These are phyloP conservation scores for Colletotrichum australisinense DNA, from an alignment of 2,329 filamentous ascomycete genomes.

Conservation along the genomic window DNA sequence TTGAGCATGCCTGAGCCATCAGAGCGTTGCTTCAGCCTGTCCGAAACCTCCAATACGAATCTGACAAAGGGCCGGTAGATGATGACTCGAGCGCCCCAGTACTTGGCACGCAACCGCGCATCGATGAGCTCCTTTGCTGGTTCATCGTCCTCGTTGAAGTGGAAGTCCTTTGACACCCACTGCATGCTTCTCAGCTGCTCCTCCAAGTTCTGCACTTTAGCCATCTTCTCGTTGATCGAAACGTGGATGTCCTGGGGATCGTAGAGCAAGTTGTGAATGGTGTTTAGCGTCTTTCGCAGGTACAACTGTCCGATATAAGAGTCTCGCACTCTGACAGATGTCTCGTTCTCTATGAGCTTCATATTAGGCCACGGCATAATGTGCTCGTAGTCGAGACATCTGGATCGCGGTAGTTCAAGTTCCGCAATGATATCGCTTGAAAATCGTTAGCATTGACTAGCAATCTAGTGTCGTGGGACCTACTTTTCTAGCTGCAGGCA, in stretches of 20 bases:
- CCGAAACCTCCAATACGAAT: conserved; percentile 64
- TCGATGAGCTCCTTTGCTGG: conserved; percentile 82
- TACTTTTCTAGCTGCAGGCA: conserved; percentile 92
- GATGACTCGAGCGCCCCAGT: conserved; percentile 92
- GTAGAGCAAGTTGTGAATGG: conserved; percentile 69
- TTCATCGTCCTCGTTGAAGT: conserved; percentile 74
- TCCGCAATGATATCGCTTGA: conserved; percentile 90
- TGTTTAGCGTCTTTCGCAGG: conserved; percentile 72
- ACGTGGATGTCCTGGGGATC: conserved; percentile 52
- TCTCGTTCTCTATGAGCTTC: conserved; percentile 53
- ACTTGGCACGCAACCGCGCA: conserved; percentile 90
- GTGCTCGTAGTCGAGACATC: conserved; percentile 70
- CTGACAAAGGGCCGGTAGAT: conserved; percentile 83
- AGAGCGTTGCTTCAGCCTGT: conserved; percentile 45
- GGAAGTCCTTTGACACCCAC: conserved; percentile 62
- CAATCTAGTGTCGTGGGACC: conserved; percentile 23
- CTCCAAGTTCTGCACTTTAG: conserved; percentile 52
- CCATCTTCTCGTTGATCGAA: conserved; percentile 51
- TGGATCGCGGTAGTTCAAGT: conserved; percentile 72
- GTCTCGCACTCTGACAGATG: conserved; percentile 61
- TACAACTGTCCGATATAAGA: conserved; percentile 74
- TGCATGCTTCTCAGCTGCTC: conserved; percentile 43
- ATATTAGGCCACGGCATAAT: conserved; percentile 76
- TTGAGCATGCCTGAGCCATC: conserved; percentile 36
- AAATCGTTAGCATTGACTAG: conserved; percentile 34